Evolutionary conservation across 2,329 filamentous ascomycete species (phyloP).

Genomic region (Phoma herbarum): DNA sequence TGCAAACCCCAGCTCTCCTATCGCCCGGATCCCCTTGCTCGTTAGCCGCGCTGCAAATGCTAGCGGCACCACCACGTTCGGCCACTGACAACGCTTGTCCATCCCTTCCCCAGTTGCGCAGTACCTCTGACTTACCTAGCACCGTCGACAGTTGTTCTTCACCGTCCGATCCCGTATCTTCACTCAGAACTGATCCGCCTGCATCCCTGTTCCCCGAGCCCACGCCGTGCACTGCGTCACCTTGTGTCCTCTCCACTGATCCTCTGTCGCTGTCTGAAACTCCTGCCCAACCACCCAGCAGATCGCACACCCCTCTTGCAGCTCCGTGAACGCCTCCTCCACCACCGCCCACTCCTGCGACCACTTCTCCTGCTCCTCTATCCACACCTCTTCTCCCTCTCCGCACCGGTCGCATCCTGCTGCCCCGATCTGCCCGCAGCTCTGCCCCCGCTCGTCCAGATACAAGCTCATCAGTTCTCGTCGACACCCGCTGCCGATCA

Average conservation of each 20-base stretch:
- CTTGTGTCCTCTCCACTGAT: no score
- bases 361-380: constrained; percentile 5
- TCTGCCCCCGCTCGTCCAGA: constrained; percentile 11
- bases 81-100: constrained; percentile 2
- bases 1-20: constrained; percentile 2
- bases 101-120: neutral
- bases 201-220: no score
- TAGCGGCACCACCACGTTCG: constrained; percentile 5
- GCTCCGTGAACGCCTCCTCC: neutral
- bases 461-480: constrained; percentile 19
- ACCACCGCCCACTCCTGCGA: neutral
- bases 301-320: neutral
- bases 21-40: no score
- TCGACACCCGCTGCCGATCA: constrained; percentile 5
- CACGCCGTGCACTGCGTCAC: no score
- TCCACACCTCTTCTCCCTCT: constrained; percentile 3
- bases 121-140: no score
- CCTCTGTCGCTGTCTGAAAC: no score
- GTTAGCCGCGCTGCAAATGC: neutral
- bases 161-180: no score
- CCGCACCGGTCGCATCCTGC: constrained; percentile 11
- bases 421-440: constrained; percentile 1
- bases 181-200: no score
- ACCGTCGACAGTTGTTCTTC: no score
- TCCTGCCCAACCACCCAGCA: constrained; percentile 3